Evolutionary conservation across 345 rosid genomes (phyloP).

Genomic region (Odontarrhena argentea): DNA sequence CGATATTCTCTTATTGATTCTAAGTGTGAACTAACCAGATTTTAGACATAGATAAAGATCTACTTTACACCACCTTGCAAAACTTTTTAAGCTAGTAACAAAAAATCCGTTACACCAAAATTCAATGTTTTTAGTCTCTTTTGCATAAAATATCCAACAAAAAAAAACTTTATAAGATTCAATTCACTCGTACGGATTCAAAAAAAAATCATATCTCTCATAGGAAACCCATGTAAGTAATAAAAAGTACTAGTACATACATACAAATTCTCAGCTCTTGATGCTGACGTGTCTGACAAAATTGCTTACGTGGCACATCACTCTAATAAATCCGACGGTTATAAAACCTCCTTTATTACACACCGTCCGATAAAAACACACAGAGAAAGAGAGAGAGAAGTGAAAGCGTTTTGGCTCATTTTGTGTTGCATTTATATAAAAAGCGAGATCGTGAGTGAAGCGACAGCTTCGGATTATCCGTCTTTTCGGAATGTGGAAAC

Average conservation of each 20-base stretch:
- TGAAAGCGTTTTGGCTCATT: conserved; percentile 39
- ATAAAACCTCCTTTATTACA: neutral
- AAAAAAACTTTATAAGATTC: too few species aligned
- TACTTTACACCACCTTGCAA: too few species aligned
- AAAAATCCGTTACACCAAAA: too few species aligned
- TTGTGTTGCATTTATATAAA: conserved; percentile 37
- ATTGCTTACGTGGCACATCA: conserved; percentile 28
- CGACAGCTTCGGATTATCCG: conserved; percentile 56
- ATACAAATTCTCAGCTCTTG: conserved; percentile 23
- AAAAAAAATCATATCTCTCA: conserved; percentile 17
- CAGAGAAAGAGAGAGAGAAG: neutral
- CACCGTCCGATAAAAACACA: conserved; percentile 31
- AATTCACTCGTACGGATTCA: conserved; percentile 21
- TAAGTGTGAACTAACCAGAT: too few species aligned
- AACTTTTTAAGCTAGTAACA: too few species aligned
- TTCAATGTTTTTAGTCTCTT: too few species aligned
- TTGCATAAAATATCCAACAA: too few species aligned
- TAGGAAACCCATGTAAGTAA: conserved; percentile 37
- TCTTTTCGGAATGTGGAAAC: conserved; percentile 45
- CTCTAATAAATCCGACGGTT: conserved; percentile 31
- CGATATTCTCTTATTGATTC: too few species aligned
- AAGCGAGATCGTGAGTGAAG: conserved; percentile 41
- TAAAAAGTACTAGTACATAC: too few species aligned
- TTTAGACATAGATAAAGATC: too few species aligned
- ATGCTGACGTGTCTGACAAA: conserved; percentile 43